Conservation (phyloP, 345 rosid species). For the Physaria fendleri region DNA sequence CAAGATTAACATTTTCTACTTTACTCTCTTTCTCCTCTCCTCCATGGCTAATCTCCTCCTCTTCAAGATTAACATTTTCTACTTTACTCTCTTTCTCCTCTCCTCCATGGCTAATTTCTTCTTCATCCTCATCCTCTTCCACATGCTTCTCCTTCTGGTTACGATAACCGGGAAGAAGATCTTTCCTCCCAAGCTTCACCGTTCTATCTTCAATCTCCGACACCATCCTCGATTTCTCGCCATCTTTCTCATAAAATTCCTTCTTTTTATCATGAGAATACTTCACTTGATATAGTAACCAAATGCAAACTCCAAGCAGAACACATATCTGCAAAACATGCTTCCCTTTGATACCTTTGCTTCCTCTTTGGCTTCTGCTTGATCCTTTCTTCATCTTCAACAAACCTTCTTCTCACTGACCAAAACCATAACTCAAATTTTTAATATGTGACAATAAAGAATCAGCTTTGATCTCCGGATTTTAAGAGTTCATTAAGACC, state of each 20-base stretch:
- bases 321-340: conserved; percentile 72
- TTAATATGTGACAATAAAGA: conserved; percentile 1
- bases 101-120: too few relatives aligned
- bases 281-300: conserved; percentile 92
- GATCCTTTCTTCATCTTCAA: conserved; percentile 52
- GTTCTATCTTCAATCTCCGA: conserved; percentile 26
- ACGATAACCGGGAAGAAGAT: conserved; percentile 42
- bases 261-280: conserved; percentile 78
- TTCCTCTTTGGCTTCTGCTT: conserved; percentile 65
- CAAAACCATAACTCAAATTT: conserved; percentile 3
- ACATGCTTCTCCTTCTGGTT: conserved; percentile 37
- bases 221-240: conserved; percentile 21
- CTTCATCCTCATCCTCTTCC: conserved; percentile 40
- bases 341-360: conserved; percentile 56
- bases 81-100: conserved; percentile 10
- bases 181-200: conserved; percentile 71
- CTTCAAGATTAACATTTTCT: conserved; percentile 25
- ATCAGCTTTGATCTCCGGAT: not conserved
- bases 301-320: conserved; percentile 71
- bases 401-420: conserved; percentile 10
- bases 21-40: conserved; percentile 20
- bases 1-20: conserved; percentile 19
- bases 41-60: too few relatives aligned
- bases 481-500: not conserved
- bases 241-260: conserved; percentile 56